Conservation (phyloP, 2,329 filamentous ascomycete species). For the Hypoxylon sp. region DNA sequence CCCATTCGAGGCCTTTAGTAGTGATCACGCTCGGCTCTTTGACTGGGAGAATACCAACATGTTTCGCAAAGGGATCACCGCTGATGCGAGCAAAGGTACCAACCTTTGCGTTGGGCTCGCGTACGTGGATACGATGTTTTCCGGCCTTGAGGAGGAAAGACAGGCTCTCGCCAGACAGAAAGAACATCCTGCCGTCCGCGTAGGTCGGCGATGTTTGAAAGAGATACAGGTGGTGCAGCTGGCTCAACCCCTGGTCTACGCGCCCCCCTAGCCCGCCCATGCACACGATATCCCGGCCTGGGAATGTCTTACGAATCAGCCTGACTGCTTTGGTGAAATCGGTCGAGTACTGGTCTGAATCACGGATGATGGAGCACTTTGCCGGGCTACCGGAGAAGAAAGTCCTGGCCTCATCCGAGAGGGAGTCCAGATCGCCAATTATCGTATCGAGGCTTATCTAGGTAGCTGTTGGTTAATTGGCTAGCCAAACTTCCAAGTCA, state of each 20-base stretch:
- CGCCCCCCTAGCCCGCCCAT: conserved; percentile 89
- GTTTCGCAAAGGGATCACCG: conserved; percentile 72
- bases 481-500: neutral
- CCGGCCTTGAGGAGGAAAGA: conserved; percentile 83
- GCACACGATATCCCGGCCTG: conserved; percentile 73
- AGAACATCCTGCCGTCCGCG: conserved; percentile 72
- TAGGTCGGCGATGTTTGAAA: conserved; percentile 64
- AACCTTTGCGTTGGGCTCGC: conserved; percentile 52
- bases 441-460: conserved; percentile 76
- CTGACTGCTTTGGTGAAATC: conserved; percentile 87
- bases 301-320: conserved; percentile 40
- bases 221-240: conserved; percentile 85
- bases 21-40: conserved; percentile 82
- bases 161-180: conserved; percentile 84
- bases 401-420: conserved; percentile 69
- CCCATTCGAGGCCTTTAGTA: conserved; percentile 88
- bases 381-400: conserved; percentile 71
- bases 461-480: conserved; percentile 1
- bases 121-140: conserved; percentile 74
- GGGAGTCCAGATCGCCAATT: conserved; percentile 91
- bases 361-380: conserved; percentile 71
- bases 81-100: conserved; percentile 24
- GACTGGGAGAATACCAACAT: conserved; percentile 88
- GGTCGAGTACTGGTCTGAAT: conserved; percentile 86
- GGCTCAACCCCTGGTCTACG: conserved; percentile 90